A percentile compares a stretch with the other conserved stretches of the same genome.
Conservation (phyloP, 1,139 yeast genomes). For the Protomyces gravidus region DNA sequence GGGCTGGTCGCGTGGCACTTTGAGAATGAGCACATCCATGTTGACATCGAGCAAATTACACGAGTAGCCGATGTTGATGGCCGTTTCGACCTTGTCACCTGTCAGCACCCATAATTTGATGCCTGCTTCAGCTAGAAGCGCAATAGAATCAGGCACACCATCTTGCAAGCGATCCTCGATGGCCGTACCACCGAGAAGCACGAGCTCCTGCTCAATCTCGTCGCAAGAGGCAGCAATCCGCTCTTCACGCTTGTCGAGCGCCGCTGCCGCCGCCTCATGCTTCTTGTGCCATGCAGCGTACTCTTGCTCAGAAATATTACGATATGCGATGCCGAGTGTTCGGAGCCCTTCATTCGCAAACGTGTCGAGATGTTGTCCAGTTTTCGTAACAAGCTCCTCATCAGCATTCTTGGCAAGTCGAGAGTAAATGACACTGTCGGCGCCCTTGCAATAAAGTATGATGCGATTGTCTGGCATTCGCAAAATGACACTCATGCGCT, state of each 20-base stretch:
- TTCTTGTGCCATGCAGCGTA: constrained; percentile 64
- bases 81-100: constrained; percentile 97
- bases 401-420: constrained; percentile 59
- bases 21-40: constrained; percentile 77
- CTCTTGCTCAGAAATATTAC: constrained; percentile 58
- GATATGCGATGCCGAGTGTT: constrained; percentile 86
- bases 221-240: constrained; percentile 74
- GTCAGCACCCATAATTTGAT: constrained; percentile 95
- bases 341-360: constrained; percentile 96
- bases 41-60: constrained; percentile 82
- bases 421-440: constrained; percentile 83
- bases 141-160: constrained; percentile 94
- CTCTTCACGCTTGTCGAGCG: constrained; percentile 72
- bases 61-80: constrained; percentile 94
- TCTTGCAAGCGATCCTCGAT: constrained; percentile 93
- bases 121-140: constrained; percentile 80
- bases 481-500: constrained; percentile 92
- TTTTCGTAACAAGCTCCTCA: constrained; percentile 55
- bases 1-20: constrained; percentile 46
- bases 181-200: constrained; percentile 89
- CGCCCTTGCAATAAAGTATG: constrained; percentile 80
- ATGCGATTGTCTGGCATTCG: constrained; percentile 55
- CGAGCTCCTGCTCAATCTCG: constrained; percentile 67
- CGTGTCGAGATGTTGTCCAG: constrained; percentile 83
- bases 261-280: constrained; percentile 68